A percentile compares a stretch with the other conserved stretches of the same genome.
Conservation (phyloP, 2,329 filamentous ascomycete species). For the Talaromyces amestolkiae region DNA sequence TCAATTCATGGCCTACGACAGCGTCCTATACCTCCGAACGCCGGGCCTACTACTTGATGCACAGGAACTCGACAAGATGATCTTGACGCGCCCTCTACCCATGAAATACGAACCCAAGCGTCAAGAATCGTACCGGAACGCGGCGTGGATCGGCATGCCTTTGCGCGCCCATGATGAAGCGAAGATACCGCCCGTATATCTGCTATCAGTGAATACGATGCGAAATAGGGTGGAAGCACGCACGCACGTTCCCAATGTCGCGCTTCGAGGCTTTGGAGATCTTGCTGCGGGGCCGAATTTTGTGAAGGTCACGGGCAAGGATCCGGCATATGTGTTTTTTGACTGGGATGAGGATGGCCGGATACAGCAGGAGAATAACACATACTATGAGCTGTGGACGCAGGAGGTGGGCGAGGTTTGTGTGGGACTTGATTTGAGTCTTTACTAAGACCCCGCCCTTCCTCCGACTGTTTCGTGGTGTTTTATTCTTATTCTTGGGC, state of each 20-base stretch:
- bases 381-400: constrained; percentile 39
- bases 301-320: constrained; percentile 20
- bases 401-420: constrained; percentile 37
- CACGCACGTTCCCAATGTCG: constrained; percentile 37
- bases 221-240: constrained; percentile 37
- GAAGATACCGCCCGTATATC: constrained; percentile 34
- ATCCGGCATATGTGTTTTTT: constrained; percentile 42
- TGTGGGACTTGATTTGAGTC: constrained; percentile 37
- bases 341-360: constrained; percentile 35
- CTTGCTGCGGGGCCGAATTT: constrained; percentile 31
- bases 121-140: constrained; percentile 37
- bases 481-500: constrained; percentile 9
- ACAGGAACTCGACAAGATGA: constrained; percentile 37
- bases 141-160: constrained; percentile 39
- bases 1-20: constrained; percentile 45
- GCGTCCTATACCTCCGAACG: constrained; percentile 43
- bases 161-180: constrained; percentile 33
- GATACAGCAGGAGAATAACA: constrained; percentile 34
- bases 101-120: constrained; percentile 33
- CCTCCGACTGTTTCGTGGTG: neutral
- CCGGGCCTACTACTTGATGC: constrained; percentile 42
- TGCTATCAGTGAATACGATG: constrained; percentile 40
- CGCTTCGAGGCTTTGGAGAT: constrained; percentile 33
- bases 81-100: constrained; percentile 37
- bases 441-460: constrained; percentile 2